phyloP scores from a whole-genome alignment of 2,329 filamentous ascomycete species.

The Colletotrichum sp. region DNA sequence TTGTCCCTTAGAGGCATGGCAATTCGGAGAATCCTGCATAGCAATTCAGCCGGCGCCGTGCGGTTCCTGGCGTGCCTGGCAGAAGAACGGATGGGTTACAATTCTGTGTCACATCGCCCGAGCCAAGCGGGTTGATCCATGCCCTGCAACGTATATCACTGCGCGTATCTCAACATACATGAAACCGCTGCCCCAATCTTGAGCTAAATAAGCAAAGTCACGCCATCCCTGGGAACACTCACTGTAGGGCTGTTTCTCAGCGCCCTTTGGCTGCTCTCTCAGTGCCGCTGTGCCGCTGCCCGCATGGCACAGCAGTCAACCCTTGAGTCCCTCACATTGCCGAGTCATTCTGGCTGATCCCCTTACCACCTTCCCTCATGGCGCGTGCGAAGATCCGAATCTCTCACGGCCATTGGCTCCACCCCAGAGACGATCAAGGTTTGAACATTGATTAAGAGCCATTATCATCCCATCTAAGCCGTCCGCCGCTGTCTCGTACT shows the following conservation, averaged over 20 bases:
- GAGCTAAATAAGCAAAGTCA: constrained; percentile 3
- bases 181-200: constrained; percentile 12
- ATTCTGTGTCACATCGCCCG: constrained; percentile 4
- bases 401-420: constrained; percentile 14
- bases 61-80: background rate
- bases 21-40: background rate
- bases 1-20: background rate
- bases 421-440: constrained; percentile 14
- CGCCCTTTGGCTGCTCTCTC: background rate
- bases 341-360: constrained; percentile 11
- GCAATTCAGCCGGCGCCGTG: background rate
- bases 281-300: background rate
- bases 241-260: background rate
- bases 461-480: background rate
- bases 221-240: constrained; percentile 5
- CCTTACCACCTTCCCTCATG: background rate
- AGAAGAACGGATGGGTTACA: constrained; percentile 6
- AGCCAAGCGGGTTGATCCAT: constrained; percentile 7
- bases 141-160: background rate
- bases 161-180: background rate
- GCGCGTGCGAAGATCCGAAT: constrained; percentile 14
- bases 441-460: background rate
- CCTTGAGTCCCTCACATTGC: background rate
- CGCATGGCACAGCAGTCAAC: background rate
- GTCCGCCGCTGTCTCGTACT: background rate